These are phyloP conservation scores for Puccinia hordei DNA, from an alignment of 1,284 basidiomycete species.

Conservation along the genomic window DNA sequence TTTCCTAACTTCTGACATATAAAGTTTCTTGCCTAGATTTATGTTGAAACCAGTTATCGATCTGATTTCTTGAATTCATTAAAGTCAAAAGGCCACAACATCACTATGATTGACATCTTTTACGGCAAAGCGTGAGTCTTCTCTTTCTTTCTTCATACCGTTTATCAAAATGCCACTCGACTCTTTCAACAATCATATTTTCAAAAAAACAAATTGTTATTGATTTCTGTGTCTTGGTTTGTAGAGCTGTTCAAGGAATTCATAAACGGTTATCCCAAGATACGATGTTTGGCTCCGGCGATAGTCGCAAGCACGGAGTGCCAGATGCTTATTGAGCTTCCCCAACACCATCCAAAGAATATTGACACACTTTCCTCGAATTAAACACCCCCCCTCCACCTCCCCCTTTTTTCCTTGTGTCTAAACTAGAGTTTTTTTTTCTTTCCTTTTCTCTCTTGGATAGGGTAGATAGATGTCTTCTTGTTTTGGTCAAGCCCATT, in stretches of 20 bases:
- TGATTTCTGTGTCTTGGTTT: not conserved
- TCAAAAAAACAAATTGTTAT: no score
- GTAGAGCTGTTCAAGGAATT: conserved; percentile 34
- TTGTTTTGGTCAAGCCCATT: not conserved
- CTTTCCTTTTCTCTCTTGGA: not conserved
- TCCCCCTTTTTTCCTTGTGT: not conserved
- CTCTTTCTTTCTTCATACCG: not conserved
- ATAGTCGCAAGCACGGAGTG: conserved; percentile 42
- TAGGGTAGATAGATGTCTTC: not conserved
- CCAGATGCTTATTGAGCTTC: conserved; percentile 43
- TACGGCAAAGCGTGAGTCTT: conserved; percentile 24
- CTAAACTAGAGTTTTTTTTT: not conserved
- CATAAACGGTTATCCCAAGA: conserved; percentile 8
- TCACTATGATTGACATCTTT: conserved; percentile 33
- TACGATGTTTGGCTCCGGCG: conserved; percentile 28
- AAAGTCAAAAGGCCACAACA: conserved; percentile 34
- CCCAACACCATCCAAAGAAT: not conserved
- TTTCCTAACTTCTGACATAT: no score
- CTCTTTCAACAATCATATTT: not conserved
- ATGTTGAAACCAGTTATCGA: conserved; percentile 40
- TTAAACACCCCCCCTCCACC: no score
- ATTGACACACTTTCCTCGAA: no score
- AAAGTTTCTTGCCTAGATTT: no score
- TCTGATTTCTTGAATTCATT: conserved; percentile 37
- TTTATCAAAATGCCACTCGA: not conserved